Percentiles rank a stretch among this genome's conserved stretches.
phyloP scores from a whole-genome alignment of 345 rosid species.

The Pelargonium nanum region DNA sequence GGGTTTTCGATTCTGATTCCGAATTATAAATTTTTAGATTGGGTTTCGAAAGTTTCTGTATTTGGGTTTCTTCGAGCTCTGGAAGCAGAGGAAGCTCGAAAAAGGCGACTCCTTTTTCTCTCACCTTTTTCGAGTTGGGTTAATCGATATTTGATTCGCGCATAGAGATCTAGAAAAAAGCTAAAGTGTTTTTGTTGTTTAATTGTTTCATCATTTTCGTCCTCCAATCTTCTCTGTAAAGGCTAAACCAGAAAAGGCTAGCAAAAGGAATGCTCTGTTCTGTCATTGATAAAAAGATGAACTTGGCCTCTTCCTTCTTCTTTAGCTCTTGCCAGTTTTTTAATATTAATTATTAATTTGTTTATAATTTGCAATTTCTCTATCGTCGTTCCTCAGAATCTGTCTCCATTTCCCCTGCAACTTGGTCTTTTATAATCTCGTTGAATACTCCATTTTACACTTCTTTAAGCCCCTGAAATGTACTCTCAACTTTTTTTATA shows the following conservation, averaged over 20 bases:
- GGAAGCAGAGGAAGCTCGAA: not conserved
- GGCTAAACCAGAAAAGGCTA: too few relatives aligned
- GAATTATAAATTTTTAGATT: constrained; percentile 4
- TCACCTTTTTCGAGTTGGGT: not conserved
- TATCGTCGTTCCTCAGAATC: constrained; percentile 14
- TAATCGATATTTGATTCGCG: constrained; percentile 8
- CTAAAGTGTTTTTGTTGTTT: constrained; percentile 8
- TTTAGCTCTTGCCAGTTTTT: not conserved
- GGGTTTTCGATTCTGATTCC: not conserved
- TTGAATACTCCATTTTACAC: constrained; percentile 10
- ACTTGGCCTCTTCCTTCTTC: constrained; percentile 17
- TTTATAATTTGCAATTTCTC: constrained; percentile 1
- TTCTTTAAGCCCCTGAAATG: not conserved
- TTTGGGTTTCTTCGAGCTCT: not conserved
- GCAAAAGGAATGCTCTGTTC: constrained; percentile 1
- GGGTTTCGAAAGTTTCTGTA: not conserved
- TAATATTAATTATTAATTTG: not conserved
- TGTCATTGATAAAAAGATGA: constrained; percentile 18
- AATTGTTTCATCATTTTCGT: constrained; percentile 5
- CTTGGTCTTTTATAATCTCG: constrained; percentile 25
- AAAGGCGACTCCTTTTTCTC: not conserved
- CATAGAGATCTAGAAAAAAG: constrained; percentile 1
- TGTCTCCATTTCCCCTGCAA: constrained; percentile 48
- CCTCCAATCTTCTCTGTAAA: constrained; percentile 32
- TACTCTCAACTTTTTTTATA: not conserved